A percentile compares a stretch with the other conserved stretches of the same genome.
These are phyloP conservation scores for Poa pratensis DNA, from an alignment of 176 grass and related monocot genomes.

Conservation along the genomic window DNA sequence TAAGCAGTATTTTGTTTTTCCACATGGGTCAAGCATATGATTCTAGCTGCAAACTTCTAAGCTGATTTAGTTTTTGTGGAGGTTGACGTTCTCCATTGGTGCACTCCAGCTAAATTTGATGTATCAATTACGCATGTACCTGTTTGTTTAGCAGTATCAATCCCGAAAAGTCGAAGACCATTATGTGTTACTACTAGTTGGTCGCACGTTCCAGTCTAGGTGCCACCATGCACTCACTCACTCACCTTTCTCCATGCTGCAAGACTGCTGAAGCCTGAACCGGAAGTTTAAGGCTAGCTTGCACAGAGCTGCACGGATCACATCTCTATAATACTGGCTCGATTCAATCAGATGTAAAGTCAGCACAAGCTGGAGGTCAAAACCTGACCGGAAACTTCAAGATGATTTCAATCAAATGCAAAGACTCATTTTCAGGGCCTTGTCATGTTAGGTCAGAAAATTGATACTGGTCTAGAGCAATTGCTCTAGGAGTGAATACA, in stretches of 20 bases:
- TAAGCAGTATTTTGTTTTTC: not conserved
- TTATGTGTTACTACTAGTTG: conserved; percentile 29
- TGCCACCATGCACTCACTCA: not conserved
- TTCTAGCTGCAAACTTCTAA: not conserved
- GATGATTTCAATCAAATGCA: not conserved
- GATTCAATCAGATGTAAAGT: not conserved
- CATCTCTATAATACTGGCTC: too few species aligned
- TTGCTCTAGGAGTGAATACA: conserved; percentile 3
- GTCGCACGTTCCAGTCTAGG: conserved; percentile 30
- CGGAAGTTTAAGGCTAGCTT: not conserved
- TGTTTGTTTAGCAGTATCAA: conserved; percentile 17
- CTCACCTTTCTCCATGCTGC: conserved; percentile 12
- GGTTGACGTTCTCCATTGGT: not conserved
- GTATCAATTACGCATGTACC: not conserved
- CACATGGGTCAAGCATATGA: conserved; percentile 5
- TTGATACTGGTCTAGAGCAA: not conserved
- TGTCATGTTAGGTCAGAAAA: conserved; percentile 8
- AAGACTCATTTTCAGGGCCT: not conserved
- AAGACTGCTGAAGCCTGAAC: conserved; percentile 6
- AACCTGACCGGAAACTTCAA: not conserved
- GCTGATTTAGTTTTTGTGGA: not conserved
- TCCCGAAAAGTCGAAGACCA: not conserved
- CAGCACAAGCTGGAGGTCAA: not conserved
- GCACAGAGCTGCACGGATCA: too few species aligned
- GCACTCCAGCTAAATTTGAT: not conserved